phyloP scores from a whole-genome alignment of 768 basidiomycete species.

The Leccinum ochraceum region DNA sequence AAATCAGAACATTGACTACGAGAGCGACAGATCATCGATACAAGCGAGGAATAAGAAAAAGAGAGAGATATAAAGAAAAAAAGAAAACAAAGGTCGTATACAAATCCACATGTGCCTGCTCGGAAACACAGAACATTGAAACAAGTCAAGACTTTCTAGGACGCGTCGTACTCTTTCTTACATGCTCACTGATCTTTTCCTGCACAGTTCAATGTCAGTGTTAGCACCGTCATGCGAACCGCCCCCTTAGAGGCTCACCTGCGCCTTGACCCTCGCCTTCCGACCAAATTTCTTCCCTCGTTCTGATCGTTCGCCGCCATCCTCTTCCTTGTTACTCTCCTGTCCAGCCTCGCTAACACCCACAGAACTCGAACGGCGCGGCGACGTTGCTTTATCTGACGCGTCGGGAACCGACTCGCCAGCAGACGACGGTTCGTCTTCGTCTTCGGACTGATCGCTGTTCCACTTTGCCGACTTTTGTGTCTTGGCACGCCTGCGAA shows the following conservation, averaged over 20 bases:
- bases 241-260: constrained; percentile 31
- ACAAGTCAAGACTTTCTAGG: constrained; percentile 27
- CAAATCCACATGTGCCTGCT: not conserved
- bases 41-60: not conserved
- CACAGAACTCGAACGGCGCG: constrained; percentile 36
- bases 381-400: constrained; percentile 29
- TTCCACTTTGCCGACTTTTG: constrained; percentile 31
- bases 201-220: not conserved
- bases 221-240: not conserved
- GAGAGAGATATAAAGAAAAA: constrained; percentile 13
- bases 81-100: constrained; percentile 10
- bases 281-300: constrained; percentile 40
- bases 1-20: constrained; percentile 7
- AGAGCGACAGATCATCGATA: constrained; percentile 14
- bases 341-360: constrained; percentile 36
- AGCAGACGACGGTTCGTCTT: constrained; percentile 28
- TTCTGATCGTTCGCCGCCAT: constrained; percentile 29
- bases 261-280: constrained; percentile 41
- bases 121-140: not conserved
- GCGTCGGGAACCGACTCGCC: constrained; percentile 42
- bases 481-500: constrained; percentile 29
- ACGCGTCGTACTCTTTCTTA: constrained; percentile 24
- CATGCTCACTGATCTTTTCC: constrained; percentile 34
- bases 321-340: constrained; percentile 31
- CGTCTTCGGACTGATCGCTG: constrained; percentile 35